A percentile compares a stretch with the other conserved stretches of the same genome.
phyloP scores from a whole-genome alignment of 1,284 basidiomycete genomes.

The Tausonia pullulans region DNA sequence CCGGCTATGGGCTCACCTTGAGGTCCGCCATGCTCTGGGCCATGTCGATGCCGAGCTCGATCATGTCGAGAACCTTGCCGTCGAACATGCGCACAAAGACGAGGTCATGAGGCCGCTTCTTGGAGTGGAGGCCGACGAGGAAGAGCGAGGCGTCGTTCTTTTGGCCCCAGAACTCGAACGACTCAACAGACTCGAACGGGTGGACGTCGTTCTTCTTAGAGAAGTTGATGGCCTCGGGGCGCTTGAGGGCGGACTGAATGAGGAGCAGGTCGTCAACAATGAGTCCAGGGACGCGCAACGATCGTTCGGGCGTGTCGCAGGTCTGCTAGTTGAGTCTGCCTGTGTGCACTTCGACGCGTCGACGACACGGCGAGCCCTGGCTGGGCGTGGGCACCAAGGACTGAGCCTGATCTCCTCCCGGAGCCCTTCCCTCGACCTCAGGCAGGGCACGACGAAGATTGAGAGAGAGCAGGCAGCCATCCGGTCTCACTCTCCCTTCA shows the following conservation, averaged over 20 bases:
- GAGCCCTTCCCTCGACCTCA: background rate
- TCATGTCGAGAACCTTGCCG: slow-evolving; percentile 79
- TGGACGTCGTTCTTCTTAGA: slow-evolving; percentile 87
- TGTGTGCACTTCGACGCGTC: too few species aligned
- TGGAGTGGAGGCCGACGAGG: slow-evolving; percentile 79
- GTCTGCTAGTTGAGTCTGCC: too few species aligned
- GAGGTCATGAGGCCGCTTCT: slow-evolving; percentile 86
- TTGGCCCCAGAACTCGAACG: slow-evolving; percentile 80
- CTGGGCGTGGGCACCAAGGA: too few species aligned
- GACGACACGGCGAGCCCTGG: too few species aligned
- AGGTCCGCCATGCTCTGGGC: slow-evolving; percentile 69
- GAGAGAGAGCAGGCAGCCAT: too few species aligned
- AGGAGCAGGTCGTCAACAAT: background rate
- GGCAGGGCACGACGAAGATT: too few species aligned
- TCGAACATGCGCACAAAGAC: slow-evolving; percentile 83
- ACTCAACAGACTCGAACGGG: slow-evolving; percentile 67
- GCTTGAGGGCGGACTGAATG: slow-evolving; percentile 74
- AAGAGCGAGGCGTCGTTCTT: slow-evolving; percentile 96
- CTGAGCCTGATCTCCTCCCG: background rate
- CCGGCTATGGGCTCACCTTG: slow-evolving; percentile 47
- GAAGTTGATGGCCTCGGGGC: slow-evolving; percentile 80
- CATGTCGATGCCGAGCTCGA: slow-evolving; percentile 78
- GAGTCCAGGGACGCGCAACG: background rate
- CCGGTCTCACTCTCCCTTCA: too few species aligned
- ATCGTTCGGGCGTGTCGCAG: too few species aligned